Base-by-base conservation (phyloP, 2,329 filamentous ascomycete genomes). In the Colletotrichum sp. region DNA sequence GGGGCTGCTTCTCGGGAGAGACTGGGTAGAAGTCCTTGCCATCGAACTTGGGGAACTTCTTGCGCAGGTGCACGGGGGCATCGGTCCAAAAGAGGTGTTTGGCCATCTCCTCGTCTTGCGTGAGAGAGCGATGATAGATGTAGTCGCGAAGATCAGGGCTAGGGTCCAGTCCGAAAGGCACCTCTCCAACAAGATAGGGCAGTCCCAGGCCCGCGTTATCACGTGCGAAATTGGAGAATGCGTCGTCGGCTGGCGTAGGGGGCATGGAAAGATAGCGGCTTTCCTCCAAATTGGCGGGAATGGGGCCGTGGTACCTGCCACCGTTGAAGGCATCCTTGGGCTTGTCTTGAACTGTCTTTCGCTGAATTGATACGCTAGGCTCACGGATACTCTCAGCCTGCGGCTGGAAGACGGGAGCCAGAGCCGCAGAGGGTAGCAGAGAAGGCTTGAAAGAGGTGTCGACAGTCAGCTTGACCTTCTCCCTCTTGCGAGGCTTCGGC, bases 21-120 rank as follows among this genome's bases (percentile, higher is more conserved):
- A 90, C 84, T 34, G 89, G 90, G 77, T 92, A 93, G 78, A 93
- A 93, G 80, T 93, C 88, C 80, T 91, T 92, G 28, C 92, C 91
- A 78, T 93, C 91, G 78, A 91, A 93, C 81, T 91, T 93, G 39
- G 91, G 91, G 55, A 93, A 83, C 3, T 90, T 90, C 39, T 84
- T 86, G 65, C 88, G 85, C 15, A 86, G 85, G 77, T 88, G 86
- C 34, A 83, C 86, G 57, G 91, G 87, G 19, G 89, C 88, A 59
- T 90, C 88, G 12, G 90, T 91, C 90, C 91, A 93, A 80, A 92
- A 93, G 77, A 92, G 83, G 77, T 89, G 87, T 60, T 91, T 89
- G 77, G 92, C 90, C 70, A 89, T 88, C 61, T 89, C 83, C 79
- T 93, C 92, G 66, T 91, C 91, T 4, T 89, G 86, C 1, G 88